Percentiles rank a stretch among this genome's conserved stretches.
Conservation (phyloP, 768 basidiomycete genomes). For the Rhizopogon vulgaris region DNA sequence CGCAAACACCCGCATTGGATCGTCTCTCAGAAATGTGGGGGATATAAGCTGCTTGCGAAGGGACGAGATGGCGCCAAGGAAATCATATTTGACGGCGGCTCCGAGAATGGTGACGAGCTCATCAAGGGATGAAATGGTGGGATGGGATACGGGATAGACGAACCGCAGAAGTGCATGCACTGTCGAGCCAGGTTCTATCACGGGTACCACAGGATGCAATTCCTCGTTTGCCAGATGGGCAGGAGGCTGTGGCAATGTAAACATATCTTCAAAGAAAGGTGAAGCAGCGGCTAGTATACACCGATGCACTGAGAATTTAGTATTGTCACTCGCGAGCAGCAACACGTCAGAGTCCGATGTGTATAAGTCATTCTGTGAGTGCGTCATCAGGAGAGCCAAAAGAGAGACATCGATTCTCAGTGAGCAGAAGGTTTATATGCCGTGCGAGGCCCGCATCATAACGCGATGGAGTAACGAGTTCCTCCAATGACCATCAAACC, state of each 20-base stretch:
- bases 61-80: conserved; percentile 35
- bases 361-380: conserved; percentile 32
- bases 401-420: conserved; percentile 6
- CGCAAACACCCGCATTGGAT: conserved; percentile 61
- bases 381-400: conserved; percentile 18
- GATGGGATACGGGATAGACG: conserved; percentile 57
- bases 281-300: conserved; percentile 60
- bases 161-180: conserved; percentile 50
- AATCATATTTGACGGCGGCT: conserved; percentile 62
- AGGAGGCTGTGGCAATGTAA: conserved; percentile 52
- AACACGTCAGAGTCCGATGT: conserved; percentile 47
- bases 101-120: conserved; percentile 46
- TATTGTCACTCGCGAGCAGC: conserved; percentile 38
- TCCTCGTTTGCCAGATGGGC: conserved; percentile 13
- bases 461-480: too few relatives aligned
- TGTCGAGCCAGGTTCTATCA: conserved; percentile 42
- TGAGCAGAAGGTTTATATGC: neutral
- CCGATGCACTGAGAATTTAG: conserved; percentile 55
- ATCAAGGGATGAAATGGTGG: conserved; percentile 44
- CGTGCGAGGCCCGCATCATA: too few relatives aligned
- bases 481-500: too few relatives aligned
- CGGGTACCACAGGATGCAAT: conserved; percentile 42
- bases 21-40: conserved; percentile 38
- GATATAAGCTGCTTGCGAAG: conserved; percentile 51
- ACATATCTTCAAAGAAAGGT: conserved; percentile 65